phyloP scores from a whole-genome alignment of 306 rosid species.

The Sophora flavescens region DNA sequence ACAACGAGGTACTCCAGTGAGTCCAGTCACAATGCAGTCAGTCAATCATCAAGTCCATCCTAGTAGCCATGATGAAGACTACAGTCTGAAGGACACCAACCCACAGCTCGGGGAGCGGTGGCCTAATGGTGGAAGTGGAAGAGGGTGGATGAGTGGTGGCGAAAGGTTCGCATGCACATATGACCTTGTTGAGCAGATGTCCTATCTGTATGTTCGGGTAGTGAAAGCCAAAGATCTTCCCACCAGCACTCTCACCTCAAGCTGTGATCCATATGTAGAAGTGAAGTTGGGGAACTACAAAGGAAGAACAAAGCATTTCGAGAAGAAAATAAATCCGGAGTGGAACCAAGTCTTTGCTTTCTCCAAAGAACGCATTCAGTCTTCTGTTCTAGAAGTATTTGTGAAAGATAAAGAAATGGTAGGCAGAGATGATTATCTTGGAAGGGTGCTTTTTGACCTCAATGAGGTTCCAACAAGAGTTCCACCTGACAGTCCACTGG shows the following conservation, averaged over 20 bases:
- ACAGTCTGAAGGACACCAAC: constrained; percentile 73
- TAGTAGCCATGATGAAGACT: constrained; percentile 56
- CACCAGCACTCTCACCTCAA: constrained; percentile 64
- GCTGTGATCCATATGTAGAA: constrained; percentile 93
- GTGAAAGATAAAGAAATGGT: constrained; percentile 88
- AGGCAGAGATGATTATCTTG: constrained; percentile 89
- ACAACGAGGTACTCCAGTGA: constrained; percentile 54
- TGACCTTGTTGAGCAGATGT: constrained; percentile 93
- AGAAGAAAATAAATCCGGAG: constrained; percentile 83
- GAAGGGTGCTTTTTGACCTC: constrained; percentile 81
- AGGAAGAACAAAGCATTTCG: constrained; percentile 84
- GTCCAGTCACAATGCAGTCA: constrained; percentile 44
- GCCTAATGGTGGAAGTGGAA: constrained; percentile 69
- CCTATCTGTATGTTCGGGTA: constrained; percentile 79
- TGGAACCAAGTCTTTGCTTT: constrained; percentile 97
- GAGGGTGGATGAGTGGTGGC: constrained; percentile 74
- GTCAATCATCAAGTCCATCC: constrained; percentile 51
- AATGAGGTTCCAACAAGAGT: constrained; percentile 92
- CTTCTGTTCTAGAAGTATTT: constrained; percentile 80
- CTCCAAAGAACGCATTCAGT: constrained; percentile 88
- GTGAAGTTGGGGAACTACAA: constrained; percentile 89
- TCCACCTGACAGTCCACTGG: constrained; percentile 94
- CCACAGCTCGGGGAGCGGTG: constrained; percentile 87
- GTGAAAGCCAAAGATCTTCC: constrained; percentile 87
- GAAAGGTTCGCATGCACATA: constrained; percentile 80